A percentile compares a stretch with the other conserved stretches of the same genome.
These are phyloP conservation scores for Flueggea neowawraea DNA, from an alignment of 441 rosid genomes.

Conservation along the genomic window DNA sequence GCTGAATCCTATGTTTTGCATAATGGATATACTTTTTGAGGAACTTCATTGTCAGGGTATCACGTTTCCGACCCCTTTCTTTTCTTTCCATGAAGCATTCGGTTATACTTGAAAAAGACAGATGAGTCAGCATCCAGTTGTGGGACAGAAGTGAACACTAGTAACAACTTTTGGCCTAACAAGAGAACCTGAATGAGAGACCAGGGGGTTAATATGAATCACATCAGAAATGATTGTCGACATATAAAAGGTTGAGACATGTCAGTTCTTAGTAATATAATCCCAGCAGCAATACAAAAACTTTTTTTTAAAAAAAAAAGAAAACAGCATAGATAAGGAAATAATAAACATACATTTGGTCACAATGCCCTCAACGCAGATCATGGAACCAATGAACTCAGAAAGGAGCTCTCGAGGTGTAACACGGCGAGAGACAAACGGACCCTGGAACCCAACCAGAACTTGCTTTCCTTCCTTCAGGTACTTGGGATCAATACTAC, in stretches of 20 bases:
- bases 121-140: constrained; percentile 73
- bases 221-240: background rate
- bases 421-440: constrained; percentile 91
- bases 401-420: constrained; percentile 97
- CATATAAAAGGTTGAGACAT: background rate
- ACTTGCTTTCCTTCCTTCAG: constrained; percentile 86
- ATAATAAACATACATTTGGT: constrained; percentile 68
- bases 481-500: constrained; percentile 65
- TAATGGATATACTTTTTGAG: constrained; percentile 96
- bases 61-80: constrained; percentile 66
- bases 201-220: constrained; percentile 1
- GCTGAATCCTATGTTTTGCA: constrained; percentile 94
- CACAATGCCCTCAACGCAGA: constrained; percentile 92
- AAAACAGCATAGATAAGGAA: background rate
- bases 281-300: background rate
- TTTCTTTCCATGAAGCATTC: constrained; percentile 86
- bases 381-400: constrained; percentile 93
- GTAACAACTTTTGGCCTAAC: constrained; percentile 98
- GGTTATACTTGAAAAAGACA: constrained; percentile 87
- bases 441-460: constrained; percentile 93
- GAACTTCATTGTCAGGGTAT: constrained; percentile 81
- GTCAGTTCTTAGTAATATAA: background rate
- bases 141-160: constrained; percentile 95
- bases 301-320: background rate
- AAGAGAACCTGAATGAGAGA: constrained; percentile 70